Conservation (phyloP, 306 rosid species). For the Begonia peltatifolia region DNA sequence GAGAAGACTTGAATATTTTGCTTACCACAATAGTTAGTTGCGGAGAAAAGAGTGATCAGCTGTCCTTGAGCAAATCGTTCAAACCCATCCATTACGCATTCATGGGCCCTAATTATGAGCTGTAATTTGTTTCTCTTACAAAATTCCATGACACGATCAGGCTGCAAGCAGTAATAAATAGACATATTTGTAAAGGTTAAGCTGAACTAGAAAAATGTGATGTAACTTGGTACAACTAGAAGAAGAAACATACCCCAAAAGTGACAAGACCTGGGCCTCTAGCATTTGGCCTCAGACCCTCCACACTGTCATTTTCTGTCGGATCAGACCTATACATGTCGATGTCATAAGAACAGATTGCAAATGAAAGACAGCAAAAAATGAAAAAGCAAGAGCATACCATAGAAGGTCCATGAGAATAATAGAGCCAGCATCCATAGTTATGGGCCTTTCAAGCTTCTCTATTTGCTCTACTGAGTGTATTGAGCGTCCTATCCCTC, state of each 20-base stretch:
- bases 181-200: too few relatives aligned
- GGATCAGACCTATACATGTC: slow-evolving; percentile 85
- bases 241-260: slow-evolving; percentile 63
- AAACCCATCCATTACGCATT: slow-evolving; percentile 99
- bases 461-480: slow-evolving; percentile 89
- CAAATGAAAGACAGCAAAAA: slow-evolving; percentile 2
- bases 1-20: slow-evolving; percentile 2
- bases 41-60: slow-evolving; percentile 92
- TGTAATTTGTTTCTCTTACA: slow-evolving; percentile 94
- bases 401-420: slow-evolving; percentile 91
- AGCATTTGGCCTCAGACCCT: slow-evolving; percentile 99
- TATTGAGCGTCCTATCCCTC: slow-evolving; percentile 98
- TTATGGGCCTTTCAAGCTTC: slow-evolving; percentile 95
- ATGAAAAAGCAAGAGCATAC: slow-evolving; percentile 25
- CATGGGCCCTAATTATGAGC: slow-evolving; percentile 95
- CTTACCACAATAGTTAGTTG: slow-evolving; percentile 97
- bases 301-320: slow-evolving; percentile 92
- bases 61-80: slow-evolving; percentile 99
- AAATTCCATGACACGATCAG: slow-evolving; percentile 91
- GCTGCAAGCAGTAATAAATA: slow-evolving; percentile 35
- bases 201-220: too few relatives aligned
- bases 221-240: too few relatives aligned
- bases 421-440: slow-evolving; percentile 99
- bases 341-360: slow-evolving; percentile 8
- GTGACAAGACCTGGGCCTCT: slow-evolving; percentile 99